A percentile compares a stretch with the other conserved stretches of the same genome.
Evolutionary conservation across 192 early-diverging fungal species (phyloP).

Genomic region (Ambispora gerdemannii): DNA sequence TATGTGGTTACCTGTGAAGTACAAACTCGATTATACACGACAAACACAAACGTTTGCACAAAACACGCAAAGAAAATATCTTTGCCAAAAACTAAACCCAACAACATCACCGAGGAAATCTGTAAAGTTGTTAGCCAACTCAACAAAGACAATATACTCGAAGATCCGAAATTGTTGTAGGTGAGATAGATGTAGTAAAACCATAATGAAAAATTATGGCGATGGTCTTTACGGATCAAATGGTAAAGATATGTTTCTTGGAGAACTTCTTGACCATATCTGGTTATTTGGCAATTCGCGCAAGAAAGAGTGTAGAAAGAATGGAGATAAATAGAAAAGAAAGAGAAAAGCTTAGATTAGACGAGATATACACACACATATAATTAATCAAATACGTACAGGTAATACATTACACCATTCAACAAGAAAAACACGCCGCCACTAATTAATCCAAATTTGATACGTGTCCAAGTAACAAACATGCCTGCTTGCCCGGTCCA

Average conservation of each 20-base stretch:
- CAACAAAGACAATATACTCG: constrained; percentile 42
- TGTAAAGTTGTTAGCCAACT: constrained; percentile 82
- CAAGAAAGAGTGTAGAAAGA: constrained; percentile 13
- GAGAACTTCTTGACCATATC: constrained; percentile 83
- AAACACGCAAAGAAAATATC: constrained; percentile 89
- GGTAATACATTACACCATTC: constrained; percentile 64
- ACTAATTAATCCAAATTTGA: constrained; percentile 63
- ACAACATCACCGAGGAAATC: constrained; percentile 54
- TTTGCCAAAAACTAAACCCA: constrained; percentile 69
- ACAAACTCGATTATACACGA: constrained; percentile 94
- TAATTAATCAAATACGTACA: constrained; percentile 44
- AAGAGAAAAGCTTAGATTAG: too few relatives aligned
- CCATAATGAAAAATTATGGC: constrained; percentile 98
- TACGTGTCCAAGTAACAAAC: constrained; percentile 55
- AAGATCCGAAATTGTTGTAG: constrained; percentile 50
- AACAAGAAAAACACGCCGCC: constrained; percentile 60
- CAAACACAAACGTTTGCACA: constrained; percentile 94
- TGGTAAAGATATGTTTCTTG: constrained; percentile 94
- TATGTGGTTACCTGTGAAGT: constrained; percentile 76
- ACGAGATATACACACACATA: too few relatives aligned
- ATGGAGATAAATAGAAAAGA: too few relatives aligned
- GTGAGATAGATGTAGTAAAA: constrained; percentile 93
- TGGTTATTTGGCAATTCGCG: constrained; percentile 34
- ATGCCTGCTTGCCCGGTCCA: constrained; percentile 15
- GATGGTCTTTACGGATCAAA: constrained; percentile 91